Percentiles rank a stretch among this genome's conserved stretches.
Evolutionary conservation across 1,139 yeast genomes (phyloP).

Genomic region (Arxiozyma slooffiae): DNA sequence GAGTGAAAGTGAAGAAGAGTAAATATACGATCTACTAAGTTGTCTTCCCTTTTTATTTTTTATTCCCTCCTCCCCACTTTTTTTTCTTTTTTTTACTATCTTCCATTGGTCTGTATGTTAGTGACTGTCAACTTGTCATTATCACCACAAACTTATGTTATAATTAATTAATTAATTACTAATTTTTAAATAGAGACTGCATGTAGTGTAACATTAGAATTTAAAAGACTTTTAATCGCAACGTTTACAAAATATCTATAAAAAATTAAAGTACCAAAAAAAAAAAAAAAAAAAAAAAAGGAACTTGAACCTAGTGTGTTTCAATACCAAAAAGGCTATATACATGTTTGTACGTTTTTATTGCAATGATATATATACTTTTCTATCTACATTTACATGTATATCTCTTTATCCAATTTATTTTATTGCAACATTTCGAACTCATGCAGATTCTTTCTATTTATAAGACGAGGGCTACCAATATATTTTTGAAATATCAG

Average conservation of each 20-base stretch:
- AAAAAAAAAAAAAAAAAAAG: too few species aligned
- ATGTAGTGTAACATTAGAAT: constrained; percentile 1
- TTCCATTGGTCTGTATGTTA: neutral
- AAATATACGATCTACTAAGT: neutral
- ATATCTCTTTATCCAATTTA: too few species aligned
- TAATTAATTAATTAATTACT: constrained; percentile 1
- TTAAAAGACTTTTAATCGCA: neutral
- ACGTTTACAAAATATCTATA: neutral
- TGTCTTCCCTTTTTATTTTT: too few species aligned
- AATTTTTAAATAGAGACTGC: constrained; percentile 1
- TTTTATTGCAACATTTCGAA: neutral
- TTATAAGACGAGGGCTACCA: too few species aligned
- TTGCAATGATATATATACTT: neutral
- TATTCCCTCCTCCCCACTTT: too few species aligned
- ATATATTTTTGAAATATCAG: too few species aligned
- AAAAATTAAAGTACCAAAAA: too few species aligned
- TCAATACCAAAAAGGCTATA: neutral
- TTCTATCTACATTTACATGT: neutral
- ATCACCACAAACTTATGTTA: constrained; percentile 4
- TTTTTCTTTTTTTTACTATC: neutral
- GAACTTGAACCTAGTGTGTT: too few species aligned
- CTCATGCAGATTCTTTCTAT: neutral
- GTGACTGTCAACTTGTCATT: constrained; percentile 1
- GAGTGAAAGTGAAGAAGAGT: constrained; percentile 35
- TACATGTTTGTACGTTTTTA: neutral